phyloP scores from a whole-genome alignment of 345 rosid species.

The Angophora floribunda region DNA sequence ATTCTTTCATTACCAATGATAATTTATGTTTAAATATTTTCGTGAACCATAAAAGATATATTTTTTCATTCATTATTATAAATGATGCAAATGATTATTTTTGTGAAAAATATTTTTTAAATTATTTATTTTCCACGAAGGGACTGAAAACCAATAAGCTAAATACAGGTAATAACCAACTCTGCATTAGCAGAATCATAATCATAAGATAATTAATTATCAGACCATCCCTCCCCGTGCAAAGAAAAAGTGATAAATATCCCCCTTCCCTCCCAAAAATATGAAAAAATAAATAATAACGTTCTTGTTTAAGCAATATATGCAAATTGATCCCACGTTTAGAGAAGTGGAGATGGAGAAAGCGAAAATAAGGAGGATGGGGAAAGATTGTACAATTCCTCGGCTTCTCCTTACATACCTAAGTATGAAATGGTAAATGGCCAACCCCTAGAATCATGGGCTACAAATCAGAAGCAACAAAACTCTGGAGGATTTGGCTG shows the following conservation, averaged over 20 bases:
- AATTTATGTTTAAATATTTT: no score
- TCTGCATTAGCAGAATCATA: neutral
- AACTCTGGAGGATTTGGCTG: neutral
- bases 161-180: neutral
- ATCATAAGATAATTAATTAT: neutral
- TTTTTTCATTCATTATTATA: no score
- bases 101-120: no score
- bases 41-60: fast-evolving
- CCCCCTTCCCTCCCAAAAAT: neutral
- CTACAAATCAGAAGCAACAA: neutral
- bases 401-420: neutral
- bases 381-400: neutral
- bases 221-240: neutral
- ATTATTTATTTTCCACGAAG: no score
- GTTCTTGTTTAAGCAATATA: neutral
- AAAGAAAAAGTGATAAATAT: neutral
- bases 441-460: neutral
- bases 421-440: neutral
- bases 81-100: no score
- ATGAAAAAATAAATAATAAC: neutral
- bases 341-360: neutral
- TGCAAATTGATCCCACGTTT: neutral
- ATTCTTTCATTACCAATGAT: no score
- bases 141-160: neutral
- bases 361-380: neutral